Percentiles rank a stretch among this genome's conserved stretches.
phyloP scores from a whole-genome alignment of 441 rosid species.

The Eugenia klotzschiana region DNA sequence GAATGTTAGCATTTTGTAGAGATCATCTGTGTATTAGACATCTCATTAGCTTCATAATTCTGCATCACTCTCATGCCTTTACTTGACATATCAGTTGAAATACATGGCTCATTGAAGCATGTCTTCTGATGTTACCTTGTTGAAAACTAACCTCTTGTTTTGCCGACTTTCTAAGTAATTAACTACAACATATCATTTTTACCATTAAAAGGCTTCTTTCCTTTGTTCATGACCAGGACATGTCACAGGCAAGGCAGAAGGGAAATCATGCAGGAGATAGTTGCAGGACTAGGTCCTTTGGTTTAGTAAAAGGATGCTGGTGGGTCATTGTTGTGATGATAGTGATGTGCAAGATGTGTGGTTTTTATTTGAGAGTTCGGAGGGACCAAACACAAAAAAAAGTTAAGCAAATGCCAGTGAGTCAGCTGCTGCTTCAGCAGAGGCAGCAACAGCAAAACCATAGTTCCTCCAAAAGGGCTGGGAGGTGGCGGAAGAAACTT shows the following conservation, averaged over 20 bases:
- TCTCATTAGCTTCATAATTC: background rate
- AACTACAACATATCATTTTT: background rate
- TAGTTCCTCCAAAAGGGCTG: constrained; percentile 37
- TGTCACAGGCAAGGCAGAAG: constrained; percentile 7
- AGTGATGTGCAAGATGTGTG: constrained; percentile 24
- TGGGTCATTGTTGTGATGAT: constrained; percentile 33
- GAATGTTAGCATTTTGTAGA: background rate
- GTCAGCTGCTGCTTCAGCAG: constrained; percentile 34
- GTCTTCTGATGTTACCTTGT: background rate
- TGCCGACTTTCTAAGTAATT: background rate
- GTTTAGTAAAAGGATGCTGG: constrained; percentile 35
- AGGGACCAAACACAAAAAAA: constrained; percentile 15
- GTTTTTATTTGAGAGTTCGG: constrained; percentile 19
- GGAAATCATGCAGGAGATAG: constrained; percentile 12
- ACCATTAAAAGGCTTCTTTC: constrained; percentile 2
- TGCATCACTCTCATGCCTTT: background rate
- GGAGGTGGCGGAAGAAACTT: constrained; percentile 68
- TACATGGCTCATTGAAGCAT: background rate
- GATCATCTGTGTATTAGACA: background rate
- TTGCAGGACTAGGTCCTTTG: constrained; percentile 13
- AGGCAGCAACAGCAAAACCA: constrained; percentile 39
- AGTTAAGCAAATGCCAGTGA: constrained; percentile 19
- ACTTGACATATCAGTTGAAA: background rate
- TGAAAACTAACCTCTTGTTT: background rate
- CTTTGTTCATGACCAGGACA: constrained; percentile 30